These are phyloP conservation scores for sweet orange (Citrus sinensis) DNA, from an alignment of 345 rosid genomes.

Conservation along the genomic window DVS_A1.0 CM039163.1:4890501-4891000, in stretches of 20 bases:
- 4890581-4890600: slow-evolving; percentile 29
- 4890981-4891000: slow-evolving; percentile 14
- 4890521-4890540: slow-evolving; percentile 25
- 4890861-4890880: neutral
- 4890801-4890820: slow-evolving; percentile 2
- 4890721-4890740: neutral
- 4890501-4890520: neutral
- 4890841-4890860: too few relatives aligned
- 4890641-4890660: slow-evolving; percentile 20
- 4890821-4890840: neutral
- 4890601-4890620: slow-evolving; percentile 41
- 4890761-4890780: neutral
- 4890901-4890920: neutral
- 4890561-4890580: neutral
- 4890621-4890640: slow-evolving; percentile 31
- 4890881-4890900: neutral
- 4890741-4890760: neutral
- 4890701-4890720: slow-evolving; percentile 9
- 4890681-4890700: slow-evolving; percentile 9
- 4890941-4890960: slow-evolving; percentile 15
- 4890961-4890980: slow-evolving; percentile 29
- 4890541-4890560: slow-evolving; percentile 18
- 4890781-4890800: neutral
- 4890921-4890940: neutral
- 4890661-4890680: slow-evolving; percentile 28